These are phyloP conservation scores for Gracilaria gracilis DNA, from an alignment of 23 red algal genomes.

Conservation along the genomic window DNA sequence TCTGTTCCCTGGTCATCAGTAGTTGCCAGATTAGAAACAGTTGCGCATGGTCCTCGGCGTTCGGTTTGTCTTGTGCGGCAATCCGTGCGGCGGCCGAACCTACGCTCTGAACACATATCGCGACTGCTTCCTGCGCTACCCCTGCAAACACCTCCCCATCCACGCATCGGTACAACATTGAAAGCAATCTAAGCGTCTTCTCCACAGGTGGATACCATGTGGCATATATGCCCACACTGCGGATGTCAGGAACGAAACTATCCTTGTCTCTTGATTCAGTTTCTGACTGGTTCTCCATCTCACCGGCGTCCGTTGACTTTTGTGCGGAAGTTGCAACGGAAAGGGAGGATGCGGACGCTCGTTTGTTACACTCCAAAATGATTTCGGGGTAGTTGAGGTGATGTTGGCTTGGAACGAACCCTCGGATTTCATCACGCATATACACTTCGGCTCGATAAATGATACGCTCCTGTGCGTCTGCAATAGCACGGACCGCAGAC, in stretches of 20 bases:
- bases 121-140: constrained; percentile 89
- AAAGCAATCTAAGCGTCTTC: constrained; percentile 82
- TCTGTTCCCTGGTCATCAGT: constrained; percentile 88
- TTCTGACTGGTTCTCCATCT: background rate
- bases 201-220: constrained; percentile 95
- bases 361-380: constrained; percentile 43
- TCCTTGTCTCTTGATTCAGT: background rate
- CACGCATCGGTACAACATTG: constrained; percentile 91
- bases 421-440: constrained; percentile 81
- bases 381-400: constrained; percentile 79
- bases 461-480: constrained; percentile 93
- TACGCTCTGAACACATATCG: constrained; percentile 85
- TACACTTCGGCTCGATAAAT: constrained; percentile 89
- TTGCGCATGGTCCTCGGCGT: constrained; percentile 84
- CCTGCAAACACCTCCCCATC: constrained; percentile 90
- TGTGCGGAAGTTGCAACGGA: background rate
- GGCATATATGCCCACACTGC: constrained; percentile 73
- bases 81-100: constrained; percentile 66
- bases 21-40: constrained; percentile 95
- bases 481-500: constrained; percentile 69
- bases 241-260: constrained; percentile 17
- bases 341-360: background rate
- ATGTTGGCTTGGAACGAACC: constrained; percentile 67
- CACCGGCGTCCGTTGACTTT: background rate
- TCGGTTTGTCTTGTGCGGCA: constrained; percentile 44